Percentiles rank a stretch among this genome's conserved stretches.
Evolutionary conservation across 2,329 filamentous ascomycete genomes (phyloP).

Genomic region (Hypoxylon sp.): DNA sequence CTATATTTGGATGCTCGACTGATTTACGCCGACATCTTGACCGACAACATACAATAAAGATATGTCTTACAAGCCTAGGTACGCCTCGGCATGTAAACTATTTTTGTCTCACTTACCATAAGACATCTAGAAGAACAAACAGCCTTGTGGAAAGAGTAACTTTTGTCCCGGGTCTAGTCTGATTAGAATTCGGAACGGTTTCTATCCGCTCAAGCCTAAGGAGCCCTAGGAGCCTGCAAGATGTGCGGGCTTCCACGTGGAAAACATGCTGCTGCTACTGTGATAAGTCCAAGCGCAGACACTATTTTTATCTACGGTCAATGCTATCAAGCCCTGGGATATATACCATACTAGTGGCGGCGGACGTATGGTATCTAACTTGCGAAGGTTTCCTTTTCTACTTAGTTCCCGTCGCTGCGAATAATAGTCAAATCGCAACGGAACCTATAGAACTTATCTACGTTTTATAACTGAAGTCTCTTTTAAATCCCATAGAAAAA

Average conservation of each 20-base stretch:
- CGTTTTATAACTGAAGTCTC: not conserved
- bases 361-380: conserved; percentile 7
- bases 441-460: not conserved
- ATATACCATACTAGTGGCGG: conserved; percentile 4
- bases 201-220: conserved; percentile 3
- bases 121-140: not conserved
- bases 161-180: not conserved
- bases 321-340: not conserved
- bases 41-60: not conserved
- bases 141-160: not conserved
- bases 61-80: not conserved
- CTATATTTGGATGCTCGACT: conserved; percentile 17
- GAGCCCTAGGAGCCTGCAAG: conserved; percentile 4
- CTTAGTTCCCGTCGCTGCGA: not conserved
- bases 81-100: not conserved
- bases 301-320: conserved; percentile 25
- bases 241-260: conserved; percentile 20
- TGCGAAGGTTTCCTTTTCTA: not conserved
- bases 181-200: not conserved
- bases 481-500: not conserved
- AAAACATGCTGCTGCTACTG: conserved; percentile 7
- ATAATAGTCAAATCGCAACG: not conserved
- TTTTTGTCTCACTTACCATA: not conserved
- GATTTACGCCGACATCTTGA: conserved; percentile 5
- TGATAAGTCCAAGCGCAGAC: conserved; percentile 9